Evolutionary conservation across 495 filamentous ascomycete genomes (phyloP).

Genomic region (Pyrenula aspistea): DNA sequence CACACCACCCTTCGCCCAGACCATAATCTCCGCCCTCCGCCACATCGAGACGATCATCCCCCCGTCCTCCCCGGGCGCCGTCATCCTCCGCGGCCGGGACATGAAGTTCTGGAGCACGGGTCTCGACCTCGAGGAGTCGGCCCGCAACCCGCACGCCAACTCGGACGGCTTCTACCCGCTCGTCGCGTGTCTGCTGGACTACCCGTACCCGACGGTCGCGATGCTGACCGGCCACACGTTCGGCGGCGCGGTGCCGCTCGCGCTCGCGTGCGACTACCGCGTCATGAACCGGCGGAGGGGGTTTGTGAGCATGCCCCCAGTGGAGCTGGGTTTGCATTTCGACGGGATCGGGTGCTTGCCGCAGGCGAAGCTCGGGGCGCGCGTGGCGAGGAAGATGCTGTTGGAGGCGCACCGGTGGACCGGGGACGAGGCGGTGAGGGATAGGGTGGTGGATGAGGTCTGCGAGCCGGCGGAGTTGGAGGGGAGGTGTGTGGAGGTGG

Average conservation of each 20-base stretch:
- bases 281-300: slow-evolving; percentile 38
- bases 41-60: slow-evolving; percentile 27
- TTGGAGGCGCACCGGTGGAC: slow-evolving; percentile 40
- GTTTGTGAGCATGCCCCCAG: slow-evolving; percentile 36
- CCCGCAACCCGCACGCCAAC: slow-evolving; percentile 34
- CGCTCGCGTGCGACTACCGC: slow-evolving; percentile 36
- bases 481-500: slow-evolving; percentile 26
- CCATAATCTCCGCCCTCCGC: slow-evolving; percentile 33
- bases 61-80: slow-evolving; percentile 27
- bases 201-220: slow-evolving; percentile 38
- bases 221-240: slow-evolving; percentile 39
- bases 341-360: slow-evolving; percentile 35
- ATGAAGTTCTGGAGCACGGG: slow-evolving; percentile 43
- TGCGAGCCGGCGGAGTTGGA: slow-evolving; percentile 34
- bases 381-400: slow-evolving; percentile 37
- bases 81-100: slow-evolving; percentile 34
- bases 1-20: slow-evolving; percentile 31
- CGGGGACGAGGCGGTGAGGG: slow-evolving; percentile 29
- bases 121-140: slow-evolving; percentile 33
- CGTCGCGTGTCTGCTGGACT: slow-evolving; percentile 37
- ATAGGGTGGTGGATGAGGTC: slow-evolving; percentile 36
- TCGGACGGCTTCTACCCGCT: slow-evolving; percentile 38
- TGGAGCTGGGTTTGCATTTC: slow-evolving; percentile 38
- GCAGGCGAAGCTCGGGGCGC: slow-evolving; percentile 31
- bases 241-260: slow-evolving; percentile 34